phyloP scores from a whole-genome alignment of 2,329 filamentous ascomycete species.

The Cladosporium sp. region DNA sequence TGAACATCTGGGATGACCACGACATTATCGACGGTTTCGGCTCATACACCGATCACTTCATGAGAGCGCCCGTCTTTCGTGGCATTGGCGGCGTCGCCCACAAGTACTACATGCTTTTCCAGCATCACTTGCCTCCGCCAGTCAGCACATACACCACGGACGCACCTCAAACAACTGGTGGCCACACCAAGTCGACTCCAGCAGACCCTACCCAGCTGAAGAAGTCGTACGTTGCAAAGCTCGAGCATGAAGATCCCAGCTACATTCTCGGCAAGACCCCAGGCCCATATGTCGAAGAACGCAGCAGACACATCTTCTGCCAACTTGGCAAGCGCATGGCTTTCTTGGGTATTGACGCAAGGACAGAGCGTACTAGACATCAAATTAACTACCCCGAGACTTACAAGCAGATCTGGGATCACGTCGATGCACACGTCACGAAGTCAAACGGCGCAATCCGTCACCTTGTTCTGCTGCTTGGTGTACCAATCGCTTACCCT shows the following conservation, averaged over 20 bases:
- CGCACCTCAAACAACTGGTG: slow-evolving; percentile 55
- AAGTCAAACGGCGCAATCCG: slow-evolving; percentile 57
- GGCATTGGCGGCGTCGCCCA: slow-evolving; percentile 61
- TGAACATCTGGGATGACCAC: slow-evolving; percentile 67
- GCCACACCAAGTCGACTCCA: slow-evolving; percentile 47
- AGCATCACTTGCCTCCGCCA: slow-evolving; percentile 80
- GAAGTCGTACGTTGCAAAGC: slow-evolving; percentile 68
- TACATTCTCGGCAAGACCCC: slow-evolving; percentile 78
- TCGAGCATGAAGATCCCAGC: slow-evolving; percentile 62
- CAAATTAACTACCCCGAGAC: slow-evolving; percentile 83
- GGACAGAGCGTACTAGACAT: slow-evolving; percentile 78
- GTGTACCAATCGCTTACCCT: slow-evolving; percentile 68
- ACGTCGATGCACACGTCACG: slow-evolving; percentile 53
- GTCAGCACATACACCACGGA: slow-evolving; percentile 82
- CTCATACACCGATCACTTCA: slow-evolving; percentile 66
- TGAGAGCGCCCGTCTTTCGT: slow-evolving; percentile 64
- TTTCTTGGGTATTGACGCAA: slow-evolving; percentile 60
- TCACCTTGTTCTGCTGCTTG: slow-evolving; percentile 63
- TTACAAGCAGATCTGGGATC: slow-evolving; percentile 60
- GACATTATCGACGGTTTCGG: slow-evolving; percentile 68
- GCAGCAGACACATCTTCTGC: slow-evolving; percentile 62
- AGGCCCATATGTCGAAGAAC: slow-evolving; percentile 66
- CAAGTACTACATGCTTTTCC: slow-evolving; percentile 64
- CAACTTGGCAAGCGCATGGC: slow-evolving; percentile 66
- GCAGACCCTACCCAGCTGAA: slow-evolving; percentile 71